Conservation (phyloP, 1,284 basidiomycete genomes). For the Ustilago vetiveriae region DNA sequence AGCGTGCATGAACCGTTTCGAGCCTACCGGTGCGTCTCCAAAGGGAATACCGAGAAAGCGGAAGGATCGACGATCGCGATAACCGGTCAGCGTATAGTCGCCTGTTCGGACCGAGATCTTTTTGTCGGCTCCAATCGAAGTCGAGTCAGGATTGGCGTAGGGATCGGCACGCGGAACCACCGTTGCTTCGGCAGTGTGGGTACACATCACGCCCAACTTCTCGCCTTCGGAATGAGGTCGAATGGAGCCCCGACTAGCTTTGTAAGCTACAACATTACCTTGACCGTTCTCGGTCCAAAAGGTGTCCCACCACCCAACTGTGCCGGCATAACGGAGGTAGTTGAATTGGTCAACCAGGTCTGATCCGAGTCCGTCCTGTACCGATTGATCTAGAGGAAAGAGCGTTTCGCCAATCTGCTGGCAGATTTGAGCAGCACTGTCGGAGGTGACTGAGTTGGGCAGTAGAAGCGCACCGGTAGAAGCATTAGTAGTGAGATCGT, state of each 20-base stretch:
- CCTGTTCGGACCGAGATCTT: conserved; percentile 20
- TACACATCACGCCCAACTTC: conserved; percentile 42
- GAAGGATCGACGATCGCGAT: conserved; percentile 37
- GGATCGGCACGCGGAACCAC: conserved; percentile 10
- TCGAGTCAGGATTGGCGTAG: conserved; percentile 13
- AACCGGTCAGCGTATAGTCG: conserved; percentile 36
- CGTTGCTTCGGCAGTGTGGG: conserved; percentile 24
- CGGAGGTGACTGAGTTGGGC: conserved; percentile 17
- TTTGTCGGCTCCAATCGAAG: conserved; percentile 8
- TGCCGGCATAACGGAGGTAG: conserved; percentile 29
- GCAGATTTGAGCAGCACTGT: conserved; percentile 38
- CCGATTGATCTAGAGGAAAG: conserved; percentile 30
- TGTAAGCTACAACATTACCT: conserved; percentile 22
- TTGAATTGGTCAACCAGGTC: conserved; percentile 42
- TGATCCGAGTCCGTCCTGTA: conserved; percentile 14
- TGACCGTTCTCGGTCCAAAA: conserved; percentile 21
- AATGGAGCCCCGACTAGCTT: conserved; percentile 12
- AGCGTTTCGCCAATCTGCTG: conserved; percentile 41
- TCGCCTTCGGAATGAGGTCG: conserved; percentile 18
- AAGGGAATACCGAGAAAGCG: conserved; percentile 43
- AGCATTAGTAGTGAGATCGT: conserved; percentile 48
- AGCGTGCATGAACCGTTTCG: conserved; percentile 38
- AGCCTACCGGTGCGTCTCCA: conserved; percentile 31
- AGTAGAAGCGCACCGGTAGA: conserved; percentile 50
- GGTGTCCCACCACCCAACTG: conserved; percentile 16